Base-by-base conservation (phyloP, 108 stramenopile species). In the Mayamaea pseudoterrestris region DNA sequence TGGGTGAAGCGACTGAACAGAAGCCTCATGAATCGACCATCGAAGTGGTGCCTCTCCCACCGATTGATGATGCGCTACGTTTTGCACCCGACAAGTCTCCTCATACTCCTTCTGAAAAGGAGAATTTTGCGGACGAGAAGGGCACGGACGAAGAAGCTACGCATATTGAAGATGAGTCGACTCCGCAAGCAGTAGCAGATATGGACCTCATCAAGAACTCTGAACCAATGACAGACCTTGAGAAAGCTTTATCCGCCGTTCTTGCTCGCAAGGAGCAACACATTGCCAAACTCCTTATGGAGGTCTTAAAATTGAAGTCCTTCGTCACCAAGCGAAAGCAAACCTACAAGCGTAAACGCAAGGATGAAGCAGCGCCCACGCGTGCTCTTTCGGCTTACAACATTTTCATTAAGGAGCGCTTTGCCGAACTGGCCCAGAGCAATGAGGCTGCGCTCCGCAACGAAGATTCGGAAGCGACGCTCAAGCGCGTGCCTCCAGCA, bases 261-360 rank as follows among this genome's bases (percentile, higher is more conserved):
- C 34, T 83, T 13, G 28, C 44, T 6, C 57, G 71, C 2, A 71
- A 73, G 43, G 63, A 72, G n/a, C 23, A 24, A 5, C 71, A 75
- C 40, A 61, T 78, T 47, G 58, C 61, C 17, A 63, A 69, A 3
- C 58, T 83, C 0, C 48, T 58, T 1, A 31, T 20, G n/a, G 82
- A 83, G 55, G 58, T 83, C 20, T 47, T 30, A 7, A 78, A 83
- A 42, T 63, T 83, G 25, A 78, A 78, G 47, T 52, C 50, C 7
- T 80, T 85, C 54, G 65, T 80, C 30, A 68, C 60, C 51, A 85
- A 75, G 48, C 64, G 84, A 27, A 86, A 81, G 41, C 84, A 86
- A 47, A 86, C 77, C 17, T 86, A 86, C 73, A 81, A 79, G 47
- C 71, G 84, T 7, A 86, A 86, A 49, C 65, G 77, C 5, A 80